Percentiles rank a stretch among this genome's conserved stretches.
These are phyloP conservation scores for Lepidium aucheri DNA, from an alignment of 345 rosid genomes.

Conservation along the genomic window DNA sequence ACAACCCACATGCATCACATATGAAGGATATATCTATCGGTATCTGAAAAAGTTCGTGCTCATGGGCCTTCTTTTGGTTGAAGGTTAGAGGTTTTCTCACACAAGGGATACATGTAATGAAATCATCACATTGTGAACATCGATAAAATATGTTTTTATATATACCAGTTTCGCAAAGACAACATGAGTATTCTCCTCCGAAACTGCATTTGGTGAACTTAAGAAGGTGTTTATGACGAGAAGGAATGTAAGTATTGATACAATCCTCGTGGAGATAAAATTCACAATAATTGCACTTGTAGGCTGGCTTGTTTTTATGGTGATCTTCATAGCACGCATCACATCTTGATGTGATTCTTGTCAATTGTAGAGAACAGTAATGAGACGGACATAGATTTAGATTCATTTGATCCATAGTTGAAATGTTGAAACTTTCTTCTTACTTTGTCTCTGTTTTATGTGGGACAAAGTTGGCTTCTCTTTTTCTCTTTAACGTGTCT, in stretches of 20 bases:
- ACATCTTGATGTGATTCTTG: neutral
- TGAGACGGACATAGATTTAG: neutral
- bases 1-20: neutral
- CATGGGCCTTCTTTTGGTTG: neutral
- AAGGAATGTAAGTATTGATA: neutral
- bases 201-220: neutral
- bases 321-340: neutral
- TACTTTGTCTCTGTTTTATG: neutral
- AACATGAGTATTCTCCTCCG: too few relatives aligned
- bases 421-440: neutral
- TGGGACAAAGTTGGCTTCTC: neutral
- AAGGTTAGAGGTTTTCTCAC: neutral
- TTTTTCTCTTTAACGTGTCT: neutral
- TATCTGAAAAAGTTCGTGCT: neutral
- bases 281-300: neutral
- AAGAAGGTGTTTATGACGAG: conserved; percentile 9
- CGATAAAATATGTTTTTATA: too few relatives aligned
- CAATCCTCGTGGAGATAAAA: conserved; percentile 1
- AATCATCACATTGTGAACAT: neutral
- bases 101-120: neutral
- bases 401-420: neutral
- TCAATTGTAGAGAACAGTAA: neutral
- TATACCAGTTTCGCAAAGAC: neutral
- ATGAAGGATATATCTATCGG: neutral
- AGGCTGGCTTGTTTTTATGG: neutral